These are phyloP conservation scores for Nicotiana rustica DNA, from an alignment of 305 asterid species.

Conservation along the genomic window DNA sequence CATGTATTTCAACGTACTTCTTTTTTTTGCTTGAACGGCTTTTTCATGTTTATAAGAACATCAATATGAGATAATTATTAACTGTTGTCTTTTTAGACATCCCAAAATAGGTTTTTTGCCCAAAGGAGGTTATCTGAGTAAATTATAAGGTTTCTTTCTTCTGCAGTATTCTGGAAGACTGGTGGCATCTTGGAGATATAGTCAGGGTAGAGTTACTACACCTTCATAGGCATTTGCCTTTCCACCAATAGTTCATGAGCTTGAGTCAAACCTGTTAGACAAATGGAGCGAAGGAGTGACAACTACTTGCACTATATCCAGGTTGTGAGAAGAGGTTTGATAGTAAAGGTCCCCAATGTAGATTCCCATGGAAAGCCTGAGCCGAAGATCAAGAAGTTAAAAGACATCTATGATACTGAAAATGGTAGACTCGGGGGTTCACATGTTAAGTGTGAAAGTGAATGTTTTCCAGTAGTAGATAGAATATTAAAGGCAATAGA, in stretches of 20 bases:
- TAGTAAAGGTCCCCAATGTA: constrained; percentile 50
- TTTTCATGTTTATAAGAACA: background rate
- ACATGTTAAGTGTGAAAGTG: constrained; percentile 44
- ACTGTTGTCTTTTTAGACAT: constrained; percentile 25
- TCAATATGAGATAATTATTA: background rate
- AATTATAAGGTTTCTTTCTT: constrained; percentile 6
- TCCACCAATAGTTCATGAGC: constrained; percentile 36
- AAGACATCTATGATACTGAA: constrained; percentile 56
- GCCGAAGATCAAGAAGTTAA: constrained; percentile 50
- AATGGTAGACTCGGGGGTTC: constrained; percentile 41
- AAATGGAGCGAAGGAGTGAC: constrained; percentile 66
- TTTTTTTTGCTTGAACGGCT: background rate
- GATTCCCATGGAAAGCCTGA: constrained; percentile 54
- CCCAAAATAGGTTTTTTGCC: constrained; percentile 3
- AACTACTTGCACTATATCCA: constrained; percentile 55
- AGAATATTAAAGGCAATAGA: constrained; percentile 50
- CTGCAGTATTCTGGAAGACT: constrained; percentile 14
- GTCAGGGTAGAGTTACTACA: constrained; percentile 30
- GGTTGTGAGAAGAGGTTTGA: constrained; percentile 56
- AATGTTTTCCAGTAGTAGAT: constrained; percentile 44
- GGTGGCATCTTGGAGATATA: constrained; percentile 28
- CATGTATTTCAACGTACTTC: background rate
- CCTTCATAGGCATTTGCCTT: constrained; percentile 8
- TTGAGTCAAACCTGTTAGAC: constrained; percentile 37
- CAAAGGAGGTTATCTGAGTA: background rate